Evolutionary conservation across 305 asterid genomes (phyloP).

Genomic region (Fraxinus angustifolia): DNA sequence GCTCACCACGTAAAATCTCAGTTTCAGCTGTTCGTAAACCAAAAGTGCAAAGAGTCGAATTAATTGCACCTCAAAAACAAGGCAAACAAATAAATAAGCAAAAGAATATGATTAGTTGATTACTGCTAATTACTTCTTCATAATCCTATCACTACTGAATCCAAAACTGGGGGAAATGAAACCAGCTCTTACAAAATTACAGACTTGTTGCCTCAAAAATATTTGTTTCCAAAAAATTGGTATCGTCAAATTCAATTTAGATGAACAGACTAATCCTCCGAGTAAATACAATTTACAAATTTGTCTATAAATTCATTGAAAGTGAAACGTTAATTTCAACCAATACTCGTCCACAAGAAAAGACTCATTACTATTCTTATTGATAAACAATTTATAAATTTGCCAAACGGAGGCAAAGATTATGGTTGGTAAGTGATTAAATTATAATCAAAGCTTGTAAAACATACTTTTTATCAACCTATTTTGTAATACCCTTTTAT

Average conservation of each 20-base stretch:
- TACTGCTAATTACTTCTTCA: neutral
- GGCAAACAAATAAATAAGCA: neutral
- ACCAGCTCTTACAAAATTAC: neutral
- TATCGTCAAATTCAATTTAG: neutral
- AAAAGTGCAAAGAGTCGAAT: slow-evolving; percentile 6
- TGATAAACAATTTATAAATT: neutral
- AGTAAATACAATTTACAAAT: neutral
- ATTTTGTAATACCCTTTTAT: neutral
- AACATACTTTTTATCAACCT: neutral
- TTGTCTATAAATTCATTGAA: neutral
- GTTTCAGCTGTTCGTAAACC: slow-evolving; percentile 63
- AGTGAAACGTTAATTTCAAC: neutral
- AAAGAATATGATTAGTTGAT: neutral
- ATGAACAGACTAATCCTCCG: neutral
- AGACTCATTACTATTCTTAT: neutral
- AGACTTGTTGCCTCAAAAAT: neutral
- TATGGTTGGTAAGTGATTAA: neutral
- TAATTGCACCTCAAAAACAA: slow-evolving; percentile 6
- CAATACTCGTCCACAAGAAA: neutral
- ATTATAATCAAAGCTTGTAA: neutral
- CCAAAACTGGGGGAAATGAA: neutral
- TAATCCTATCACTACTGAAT: neutral
- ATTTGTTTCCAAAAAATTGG: neutral
- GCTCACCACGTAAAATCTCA: slow-evolving; percentile 67
- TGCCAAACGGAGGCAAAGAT: neutral